Percentiles rank a stretch among this genome's conserved stretches.
Conservation (phyloP, 208 protist genomes). For the Acanthamoeba royreba region DNA sequence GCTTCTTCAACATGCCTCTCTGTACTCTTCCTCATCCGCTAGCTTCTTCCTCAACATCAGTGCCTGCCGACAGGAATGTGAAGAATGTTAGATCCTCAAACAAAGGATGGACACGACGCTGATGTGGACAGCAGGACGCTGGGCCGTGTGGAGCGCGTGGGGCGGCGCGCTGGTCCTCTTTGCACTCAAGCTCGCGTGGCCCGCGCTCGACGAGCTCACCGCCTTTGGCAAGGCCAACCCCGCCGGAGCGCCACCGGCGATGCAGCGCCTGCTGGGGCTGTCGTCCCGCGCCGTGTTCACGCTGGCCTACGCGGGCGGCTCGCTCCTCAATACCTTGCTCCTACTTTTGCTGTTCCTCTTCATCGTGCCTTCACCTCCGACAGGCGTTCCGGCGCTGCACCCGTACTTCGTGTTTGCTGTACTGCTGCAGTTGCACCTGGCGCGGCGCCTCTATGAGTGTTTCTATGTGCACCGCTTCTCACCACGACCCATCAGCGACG, state of each 20-base stretch:
- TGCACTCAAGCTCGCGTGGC: not conserved
- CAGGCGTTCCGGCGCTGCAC: not conserved
- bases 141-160: not conserved
- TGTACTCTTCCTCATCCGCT: too few species aligned
- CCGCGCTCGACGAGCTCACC: not conserved
- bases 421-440: not conserved
- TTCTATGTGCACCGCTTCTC: not conserved
- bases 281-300: not conserved
- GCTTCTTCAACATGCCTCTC: too few species aligned
- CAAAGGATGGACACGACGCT: too few species aligned
- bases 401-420: not conserved
- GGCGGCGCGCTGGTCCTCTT: not conserved
- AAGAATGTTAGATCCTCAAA: too few species aligned
- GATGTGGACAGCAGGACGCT: too few species aligned
- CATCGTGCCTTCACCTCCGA: not conserved
- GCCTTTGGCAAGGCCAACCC: not conserved
- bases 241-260: not conserved
- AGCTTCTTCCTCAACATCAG: too few species aligned
- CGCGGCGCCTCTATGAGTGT: not conserved
- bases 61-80: too few species aligned
- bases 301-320: not conserved
- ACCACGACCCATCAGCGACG: not conserved
- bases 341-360: not conserved
- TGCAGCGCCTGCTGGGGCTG: not conserved
- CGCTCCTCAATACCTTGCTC: not conserved